Evolutionary conservation across 2,329 filamentous ascomycete species (phyloP), one percentile per base, ranked within the genome.

Genomic region (Fusarium abutilonis): DNA sequence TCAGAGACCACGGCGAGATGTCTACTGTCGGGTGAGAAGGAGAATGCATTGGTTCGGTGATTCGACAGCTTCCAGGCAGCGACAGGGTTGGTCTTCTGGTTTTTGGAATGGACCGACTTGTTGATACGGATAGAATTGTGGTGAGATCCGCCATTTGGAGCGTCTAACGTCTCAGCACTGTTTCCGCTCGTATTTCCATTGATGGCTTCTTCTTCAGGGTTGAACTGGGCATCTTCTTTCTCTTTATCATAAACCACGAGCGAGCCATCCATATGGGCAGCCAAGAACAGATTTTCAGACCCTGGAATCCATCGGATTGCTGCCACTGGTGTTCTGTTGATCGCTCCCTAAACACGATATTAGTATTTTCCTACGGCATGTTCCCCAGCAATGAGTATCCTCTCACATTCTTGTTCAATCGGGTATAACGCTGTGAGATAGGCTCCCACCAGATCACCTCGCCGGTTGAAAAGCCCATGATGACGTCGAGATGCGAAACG

Each of bases 371-470:
- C 19, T 7, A 46, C 26, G 19, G 35, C 19, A 19, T 21, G 19
- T 19, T 6, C 19, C 26, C 14, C 2, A 15, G 3, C 9, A 9
- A 28, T 48, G 47, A 52, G 35, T 13, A 56, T 34, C 21, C 38
- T 63, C 83, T 68, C 77, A 90, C 89, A 74, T 98, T 98, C 79
- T 99, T 99, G 74, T 99, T 99, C 70, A 99, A 83, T 17, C 95
- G 88, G 4, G 92, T 91, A 76, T 99, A 99, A 73, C 96, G 93
- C 71, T 98, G 94, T 35, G 93, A 94, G 71, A 97, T 91, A 10
- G 95, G 93, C 76, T 99, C 95, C 81, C 95, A 98, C 95, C 95
- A 99, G 61, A 99, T 94, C 43, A 99, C 93, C 75, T 99, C 95
- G 35, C 93, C 93, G 0, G 93, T 96, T 7, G 94, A 97, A 72